Conservation (phyloP, 2,329 filamentous ascomycete genomes). For the Ascochyta clinopodiicola region DNA sequence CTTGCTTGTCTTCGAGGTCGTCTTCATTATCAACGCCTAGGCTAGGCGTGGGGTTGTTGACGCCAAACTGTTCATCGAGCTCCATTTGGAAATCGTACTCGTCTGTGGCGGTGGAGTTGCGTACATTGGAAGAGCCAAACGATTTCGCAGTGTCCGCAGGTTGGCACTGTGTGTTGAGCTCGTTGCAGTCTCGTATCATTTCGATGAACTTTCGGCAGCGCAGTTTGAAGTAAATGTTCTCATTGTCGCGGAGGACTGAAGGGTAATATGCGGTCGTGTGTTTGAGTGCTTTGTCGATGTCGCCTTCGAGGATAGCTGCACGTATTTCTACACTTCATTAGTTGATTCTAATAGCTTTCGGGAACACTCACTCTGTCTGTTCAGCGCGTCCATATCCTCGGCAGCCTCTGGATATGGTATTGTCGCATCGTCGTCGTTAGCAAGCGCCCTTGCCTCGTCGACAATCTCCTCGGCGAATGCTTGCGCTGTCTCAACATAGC, state of each 20-base stretch:
- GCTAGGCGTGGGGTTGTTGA: slow-evolving; percentile 37
- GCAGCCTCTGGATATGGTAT: slow-evolving; percentile 69
- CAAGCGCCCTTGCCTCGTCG: slow-evolving; percentile 73
- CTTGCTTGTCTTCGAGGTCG: slow-evolving; percentile 41
- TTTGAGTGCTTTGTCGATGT: slow-evolving; percentile 89
- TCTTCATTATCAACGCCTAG: slow-evolving; percentile 47
- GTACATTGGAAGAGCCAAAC: slow-evolving; percentile 36
- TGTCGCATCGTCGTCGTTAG: slow-evolving; percentile 57
- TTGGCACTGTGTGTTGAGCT: slow-evolving; percentile 48
- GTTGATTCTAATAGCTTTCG: neutral
- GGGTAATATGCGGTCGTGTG: slow-evolving; percentile 81
- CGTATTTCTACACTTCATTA: slow-evolving; percentile 72
- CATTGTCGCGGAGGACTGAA: slow-evolving; percentile 77
- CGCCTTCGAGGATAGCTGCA: slow-evolving; percentile 84
- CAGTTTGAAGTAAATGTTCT: slow-evolving; percentile 85
- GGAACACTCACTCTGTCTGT: slow-evolving; percentile 75
- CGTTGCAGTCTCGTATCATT: slow-evolving; percentile 63
- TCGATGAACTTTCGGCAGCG: slow-evolving; percentile 93
- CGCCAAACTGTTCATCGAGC: slow-evolving; percentile 60
- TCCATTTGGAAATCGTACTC: slow-evolving; percentile 64
- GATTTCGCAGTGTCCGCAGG: slow-evolving; percentile 36
- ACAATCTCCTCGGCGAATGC: slow-evolving; percentile 85
- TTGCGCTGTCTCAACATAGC: slow-evolving; percentile 90
- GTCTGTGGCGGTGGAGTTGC: slow-evolving; percentile 50
- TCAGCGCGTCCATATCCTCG: slow-evolving; percentile 85